phyloP scores from a whole-genome alignment of 352 stramenopile species.

The Pythium coloratum region DNA sequence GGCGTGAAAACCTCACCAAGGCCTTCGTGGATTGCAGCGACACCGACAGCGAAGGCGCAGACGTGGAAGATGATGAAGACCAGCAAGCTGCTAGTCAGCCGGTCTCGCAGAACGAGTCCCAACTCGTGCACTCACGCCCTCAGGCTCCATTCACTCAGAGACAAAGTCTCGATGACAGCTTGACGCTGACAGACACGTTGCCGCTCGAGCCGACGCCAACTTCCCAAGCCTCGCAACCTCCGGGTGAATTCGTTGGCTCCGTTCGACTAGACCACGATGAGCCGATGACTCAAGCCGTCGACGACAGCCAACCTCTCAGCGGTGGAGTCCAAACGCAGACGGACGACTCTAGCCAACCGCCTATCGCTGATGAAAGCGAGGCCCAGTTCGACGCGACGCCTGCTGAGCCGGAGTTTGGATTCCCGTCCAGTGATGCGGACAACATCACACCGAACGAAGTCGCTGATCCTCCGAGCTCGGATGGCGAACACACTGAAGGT shows the following conservation, averaged over 20 bases:
- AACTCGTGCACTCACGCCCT: neutral
- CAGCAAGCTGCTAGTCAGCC: neutral
- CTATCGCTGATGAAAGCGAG: neutral
- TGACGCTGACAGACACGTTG: neutral
- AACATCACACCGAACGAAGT: neutral
- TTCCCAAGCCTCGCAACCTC: neutral
- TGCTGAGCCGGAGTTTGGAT: neutral
- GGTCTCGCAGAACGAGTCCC: neutral
- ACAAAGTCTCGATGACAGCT: neutral
- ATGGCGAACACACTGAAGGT: neutral
- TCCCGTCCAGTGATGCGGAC: neutral
- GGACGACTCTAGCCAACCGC: neutral
- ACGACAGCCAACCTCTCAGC: constrained; percentile 11
- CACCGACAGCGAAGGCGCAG: constrained; percentile 45
- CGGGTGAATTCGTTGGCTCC: constrained; percentile 16
- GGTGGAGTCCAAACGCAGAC: neutral
- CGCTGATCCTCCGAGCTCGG: neutral
- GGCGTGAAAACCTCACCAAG: constrained; percentile 49
- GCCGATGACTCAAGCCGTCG: constrained; percentile 10
- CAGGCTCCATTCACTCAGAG: constrained; percentile 12
- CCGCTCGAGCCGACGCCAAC: neutral
- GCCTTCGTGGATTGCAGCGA: constrained; percentile 55
- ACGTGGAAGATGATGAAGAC: constrained; percentile 26
- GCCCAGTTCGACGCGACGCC: neutral
- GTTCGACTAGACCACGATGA: constrained; percentile 19